These are phyloP conservation scores for Tolypocladium tundrense DNA, from an alignment of 2,329 filamentous ascomycete species.

Conservation along the genomic window DNA sequence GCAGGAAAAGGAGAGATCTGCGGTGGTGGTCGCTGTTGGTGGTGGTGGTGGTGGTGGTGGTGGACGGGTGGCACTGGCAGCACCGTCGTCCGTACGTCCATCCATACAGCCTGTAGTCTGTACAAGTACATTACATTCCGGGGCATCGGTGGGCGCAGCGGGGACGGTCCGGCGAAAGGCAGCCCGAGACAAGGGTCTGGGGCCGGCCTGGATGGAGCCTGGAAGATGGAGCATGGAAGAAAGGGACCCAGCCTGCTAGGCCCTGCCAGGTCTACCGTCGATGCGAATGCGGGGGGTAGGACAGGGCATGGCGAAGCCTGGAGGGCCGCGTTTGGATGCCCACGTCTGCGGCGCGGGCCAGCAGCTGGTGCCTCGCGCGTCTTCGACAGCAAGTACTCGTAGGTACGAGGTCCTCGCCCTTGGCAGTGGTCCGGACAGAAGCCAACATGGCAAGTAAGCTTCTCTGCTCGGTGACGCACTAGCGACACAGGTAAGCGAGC, in stretches of 20 bases:
- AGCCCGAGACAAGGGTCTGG: neutral
- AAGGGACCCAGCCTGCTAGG: neutral
- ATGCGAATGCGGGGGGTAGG: slow-evolving; percentile 1
- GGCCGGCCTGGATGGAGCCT: neutral
- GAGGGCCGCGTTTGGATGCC: neutral
- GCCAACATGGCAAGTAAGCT: neutral
- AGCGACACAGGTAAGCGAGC: neutral
- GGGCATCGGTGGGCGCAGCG: neutral
- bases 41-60: neutral
- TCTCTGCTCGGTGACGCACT: neutral
- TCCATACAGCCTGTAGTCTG: neutral
- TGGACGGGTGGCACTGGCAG: neutral
- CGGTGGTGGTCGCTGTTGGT: neutral
- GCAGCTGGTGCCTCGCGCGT: neutral
- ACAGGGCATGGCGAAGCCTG: neutral
- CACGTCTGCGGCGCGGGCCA: neutral
- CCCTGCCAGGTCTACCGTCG: neutral
- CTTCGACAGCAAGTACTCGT: too few species aligned
- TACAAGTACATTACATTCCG: neutral
- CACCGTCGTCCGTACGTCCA: too few species aligned
- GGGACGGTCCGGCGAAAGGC: neutral
- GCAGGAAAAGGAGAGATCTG: neutral
- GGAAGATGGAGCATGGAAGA: neutral
- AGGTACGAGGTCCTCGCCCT: too few species aligned
- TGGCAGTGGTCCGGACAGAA: too few species aligned